phyloP scores from a whole-genome alignment of 495 filamentous ascomycete genomes.

The Talaromyces trachyspermus region DNA sequence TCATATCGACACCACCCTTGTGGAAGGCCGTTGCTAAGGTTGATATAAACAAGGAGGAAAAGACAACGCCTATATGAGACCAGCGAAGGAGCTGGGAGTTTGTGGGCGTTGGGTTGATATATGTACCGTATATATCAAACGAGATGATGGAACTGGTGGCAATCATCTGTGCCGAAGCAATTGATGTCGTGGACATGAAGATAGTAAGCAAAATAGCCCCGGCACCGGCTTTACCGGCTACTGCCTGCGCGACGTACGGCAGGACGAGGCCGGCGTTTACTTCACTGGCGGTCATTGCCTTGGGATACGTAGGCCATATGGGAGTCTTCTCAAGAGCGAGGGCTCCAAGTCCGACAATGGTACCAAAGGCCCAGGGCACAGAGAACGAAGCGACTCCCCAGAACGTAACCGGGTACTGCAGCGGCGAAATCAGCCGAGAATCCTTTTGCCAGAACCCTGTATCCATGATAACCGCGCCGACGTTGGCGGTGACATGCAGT shows the following conservation, averaged over 20 bases:
- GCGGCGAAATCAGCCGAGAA: constrained; percentile 17
- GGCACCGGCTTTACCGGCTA: constrained; percentile 25
- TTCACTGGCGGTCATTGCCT: constrained; percentile 17
- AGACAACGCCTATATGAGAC: constrained; percentile 19
- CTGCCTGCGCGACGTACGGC: constrained; percentile 19
- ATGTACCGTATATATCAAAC: constrained; percentile 30
- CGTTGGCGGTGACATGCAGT: not conserved
- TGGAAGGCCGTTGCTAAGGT: constrained; percentile 12
- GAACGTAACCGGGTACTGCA: constrained; percentile 19
- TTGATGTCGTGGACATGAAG: constrained; percentile 28
- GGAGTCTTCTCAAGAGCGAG: constrained; percentile 16
- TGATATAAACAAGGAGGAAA: constrained; percentile 13
- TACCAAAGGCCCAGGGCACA: constrained; percentile 16
- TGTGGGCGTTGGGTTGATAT: constrained; percentile 21
- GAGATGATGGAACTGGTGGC: constrained; percentile 24
- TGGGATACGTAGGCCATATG: constrained; percentile 21
- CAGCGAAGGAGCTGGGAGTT: constrained; percentile 16
- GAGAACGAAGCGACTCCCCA: constrained; percentile 20
- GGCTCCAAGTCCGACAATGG: constrained; percentile 13
- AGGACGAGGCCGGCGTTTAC: constrained; percentile 18
- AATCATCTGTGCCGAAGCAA: constrained; percentile 23
- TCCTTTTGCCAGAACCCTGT: constrained; percentile 15
- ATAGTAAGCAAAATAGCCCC: constrained; percentile 19
- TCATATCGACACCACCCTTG: constrained; percentile 9
- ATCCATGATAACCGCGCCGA: constrained; percentile 15